Base-by-base conservation (phyloP, 116 monocot species). In the Iris pallida region DNA sequence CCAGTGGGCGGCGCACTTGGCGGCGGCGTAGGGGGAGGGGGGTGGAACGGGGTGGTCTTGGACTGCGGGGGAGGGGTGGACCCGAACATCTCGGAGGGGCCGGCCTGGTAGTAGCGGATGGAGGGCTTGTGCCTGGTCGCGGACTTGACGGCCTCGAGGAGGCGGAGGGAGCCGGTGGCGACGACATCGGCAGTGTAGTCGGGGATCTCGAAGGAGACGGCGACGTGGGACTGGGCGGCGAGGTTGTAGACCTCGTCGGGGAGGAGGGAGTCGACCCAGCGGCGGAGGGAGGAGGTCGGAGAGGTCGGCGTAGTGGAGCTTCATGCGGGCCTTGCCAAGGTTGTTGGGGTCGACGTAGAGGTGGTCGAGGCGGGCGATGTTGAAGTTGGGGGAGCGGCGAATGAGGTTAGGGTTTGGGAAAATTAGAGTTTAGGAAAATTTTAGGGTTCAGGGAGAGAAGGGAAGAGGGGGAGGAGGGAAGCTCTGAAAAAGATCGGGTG, bases 281-380 rank as follows among this genome's bases (percentile, higher is more conserved):
- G 92, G 65, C 92, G 88, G 59, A 92, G 92, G 71, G 92, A 92
- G 15, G 92, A 88, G 51, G 66, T 95, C 95, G 69, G 88, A 82
- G 64, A 95, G 90, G 70, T 95, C 95, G 49, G 95, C 95, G 71
- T 95, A 95, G 86, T 95, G 95, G 73, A 95, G 85, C 75, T 83
- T 81, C 91, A 95, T 91, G 52, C 73, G 83, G 52, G 95, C 91
- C 79, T 88, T 88, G 65, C 68, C 9, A 30, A 74, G 46, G 69
- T 84, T 91, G 72, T 91, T 91, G 43, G 91, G 95, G 47, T 85
- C 85, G 45, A 79, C 79, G 53, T 83, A 83, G 68, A 83, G 65
- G 59, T 83, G 83, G 41, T 83, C 83, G 20, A 83, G 67, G 5
- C 83, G 69, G 41, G 79, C 79, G 6, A 79, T 83, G 75, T 79